Conservation (phyloP, 1,284 basidiomycete species). For the Laetiporus sulphureus region DNA sequence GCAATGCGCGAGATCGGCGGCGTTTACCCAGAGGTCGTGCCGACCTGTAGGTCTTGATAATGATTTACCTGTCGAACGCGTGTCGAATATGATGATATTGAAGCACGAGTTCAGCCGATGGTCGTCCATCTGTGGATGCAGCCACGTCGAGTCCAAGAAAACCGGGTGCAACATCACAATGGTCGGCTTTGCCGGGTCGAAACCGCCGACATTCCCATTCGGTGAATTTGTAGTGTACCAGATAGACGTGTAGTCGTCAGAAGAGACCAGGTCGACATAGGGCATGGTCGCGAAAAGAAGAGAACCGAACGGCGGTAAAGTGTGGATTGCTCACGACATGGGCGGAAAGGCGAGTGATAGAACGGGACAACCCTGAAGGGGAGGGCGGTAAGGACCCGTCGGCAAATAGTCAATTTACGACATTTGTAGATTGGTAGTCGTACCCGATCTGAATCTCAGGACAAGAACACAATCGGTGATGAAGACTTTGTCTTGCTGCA, state of each 20-base stretch:
- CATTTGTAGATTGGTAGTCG: too few relatives aligned
- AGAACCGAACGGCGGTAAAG: slow-evolving; percentile 2
- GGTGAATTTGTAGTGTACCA: slow-evolving; percentile 63
- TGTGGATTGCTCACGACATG: slow-evolving; percentile 4
- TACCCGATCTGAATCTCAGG: too few relatives aligned
- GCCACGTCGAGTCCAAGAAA: slow-evolving; percentile 64
- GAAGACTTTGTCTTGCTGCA: too few relatives aligned
- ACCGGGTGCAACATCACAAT: slow-evolving; percentile 61
- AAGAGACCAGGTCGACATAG: slow-evolving; percentile 56
- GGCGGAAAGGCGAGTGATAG: background rate
- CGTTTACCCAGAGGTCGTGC: slow-evolving; percentile 69
- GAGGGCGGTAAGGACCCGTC: background rate
- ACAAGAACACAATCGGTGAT: too few relatives aligned
- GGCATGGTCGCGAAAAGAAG: slow-evolving; percentile 43
- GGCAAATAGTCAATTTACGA: background rate
- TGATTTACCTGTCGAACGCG: slow-evolving; percentile 61
- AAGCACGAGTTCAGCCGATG: slow-evolving; percentile 47
- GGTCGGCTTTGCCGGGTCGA: slow-evolving; percentile 57
- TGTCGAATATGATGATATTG: slow-evolving; percentile 71
- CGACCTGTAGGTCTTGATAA: slow-evolving; percentile 42
- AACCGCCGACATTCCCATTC: slow-evolving; percentile 51
- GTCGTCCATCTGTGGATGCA: slow-evolving; percentile 60
- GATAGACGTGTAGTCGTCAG: slow-evolving; percentile 61
- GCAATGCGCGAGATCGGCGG: slow-evolving; percentile 64
- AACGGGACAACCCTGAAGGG: background rate